Percentiles rank a stretch among this genome's conserved stretches.
Conservation (phyloP, 23 red algal species). For the Cyanidium caldarium region DNA sequence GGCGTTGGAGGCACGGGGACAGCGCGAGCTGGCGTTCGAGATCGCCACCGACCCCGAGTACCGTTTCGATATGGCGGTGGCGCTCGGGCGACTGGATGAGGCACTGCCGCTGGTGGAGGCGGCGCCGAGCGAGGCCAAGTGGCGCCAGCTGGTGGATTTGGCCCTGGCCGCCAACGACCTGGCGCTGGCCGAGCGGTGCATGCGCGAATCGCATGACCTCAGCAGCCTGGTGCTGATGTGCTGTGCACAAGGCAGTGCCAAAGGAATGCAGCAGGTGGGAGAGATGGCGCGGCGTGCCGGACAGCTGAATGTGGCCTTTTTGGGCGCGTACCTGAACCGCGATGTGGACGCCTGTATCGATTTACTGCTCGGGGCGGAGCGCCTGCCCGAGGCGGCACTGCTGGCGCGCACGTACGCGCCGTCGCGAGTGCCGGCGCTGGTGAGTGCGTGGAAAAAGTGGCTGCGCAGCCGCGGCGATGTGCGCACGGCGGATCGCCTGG, state of each 20-base stretch:
- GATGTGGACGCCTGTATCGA: constrained; percentile 54
- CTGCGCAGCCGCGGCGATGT: constrained; percentile 42
- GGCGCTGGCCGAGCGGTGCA: constrained; percentile 55
- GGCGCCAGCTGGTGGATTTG: constrained; percentile 61
- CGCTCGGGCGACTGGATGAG: constrained; percentile 48
- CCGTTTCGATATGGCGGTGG: constrained; percentile 75
- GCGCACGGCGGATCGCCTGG: constrained; percentile 54
- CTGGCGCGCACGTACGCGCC: constrained; percentile 80
- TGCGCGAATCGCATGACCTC: constrained; percentile 55
- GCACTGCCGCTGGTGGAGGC: constrained; percentile 57
- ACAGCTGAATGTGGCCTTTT: constrained; percentile 83
- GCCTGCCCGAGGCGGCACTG: constrained; percentile 72
- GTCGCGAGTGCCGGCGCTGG: constrained; percentile 22
- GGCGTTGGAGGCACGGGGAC: constrained; percentile 65
- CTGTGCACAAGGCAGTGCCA: constrained; percentile 32
- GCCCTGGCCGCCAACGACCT: constrained; percentile 65
- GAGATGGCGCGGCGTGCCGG: constrained; percentile 26
- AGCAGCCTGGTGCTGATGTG: constrained; percentile 56
- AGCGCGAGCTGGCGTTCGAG: constrained; percentile 57
- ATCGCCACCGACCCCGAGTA: constrained; percentile 92
- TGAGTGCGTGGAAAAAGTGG: constrained; percentile 55
- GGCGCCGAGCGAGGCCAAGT: constrained; percentile 60
- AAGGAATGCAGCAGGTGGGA: constrained; percentile 33
- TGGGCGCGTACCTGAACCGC: constrained; percentile 37
- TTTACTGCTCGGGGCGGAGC: constrained; percentile 29